A percentile compares a stretch with the other conserved stretches of the same genome.
These are phyloP conservation scores for Lonicera japonica DNA, from an alignment of 129 eudicot species.

Conservation along the genomic window DNA sequence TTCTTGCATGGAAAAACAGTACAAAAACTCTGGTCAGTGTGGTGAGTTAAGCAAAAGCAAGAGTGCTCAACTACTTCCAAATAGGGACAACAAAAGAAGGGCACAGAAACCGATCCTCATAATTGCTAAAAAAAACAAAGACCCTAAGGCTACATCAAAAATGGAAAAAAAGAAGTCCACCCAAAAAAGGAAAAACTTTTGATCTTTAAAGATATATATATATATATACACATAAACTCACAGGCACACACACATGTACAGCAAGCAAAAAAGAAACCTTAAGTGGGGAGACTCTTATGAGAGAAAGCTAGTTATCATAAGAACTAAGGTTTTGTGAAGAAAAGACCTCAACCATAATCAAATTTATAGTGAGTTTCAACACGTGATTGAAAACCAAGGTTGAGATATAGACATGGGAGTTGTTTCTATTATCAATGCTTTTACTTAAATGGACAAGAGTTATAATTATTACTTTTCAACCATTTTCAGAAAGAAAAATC, in stretches of 20 bases:
- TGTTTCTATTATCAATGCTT: conserved; percentile 2
- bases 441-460: not conserved
- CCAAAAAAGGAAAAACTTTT: not conserved
- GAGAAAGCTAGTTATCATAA: not conserved
- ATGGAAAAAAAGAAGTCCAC: not conserved
- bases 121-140: too few species aligned
- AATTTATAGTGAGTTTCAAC: not conserved
- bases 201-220: too few species aligned
- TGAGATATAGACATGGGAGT: conserved; percentile 1
- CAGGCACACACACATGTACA: not conserved
- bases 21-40: too few species aligned
- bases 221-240: too few species aligned
- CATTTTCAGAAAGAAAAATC: conserved; percentile 12
- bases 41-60: too few species aligned
- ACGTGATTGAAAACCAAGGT: not conserved
- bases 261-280: not conserved
- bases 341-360: not conserved
- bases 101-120: too few species aligned
- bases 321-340: not conserved
- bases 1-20: too few species aligned
- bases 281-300: not conserved
- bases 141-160: too few species aligned
- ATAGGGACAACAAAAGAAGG: too few species aligned
- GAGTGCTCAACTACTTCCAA: too few species aligned
- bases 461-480: conserved; percentile 9